A percentile compares a stretch with the other conserved stretches of the same genome.
Conservation (phyloP, 2,329 filamentous ascomycete species). For the Aplosporella prunicola region DNA sequence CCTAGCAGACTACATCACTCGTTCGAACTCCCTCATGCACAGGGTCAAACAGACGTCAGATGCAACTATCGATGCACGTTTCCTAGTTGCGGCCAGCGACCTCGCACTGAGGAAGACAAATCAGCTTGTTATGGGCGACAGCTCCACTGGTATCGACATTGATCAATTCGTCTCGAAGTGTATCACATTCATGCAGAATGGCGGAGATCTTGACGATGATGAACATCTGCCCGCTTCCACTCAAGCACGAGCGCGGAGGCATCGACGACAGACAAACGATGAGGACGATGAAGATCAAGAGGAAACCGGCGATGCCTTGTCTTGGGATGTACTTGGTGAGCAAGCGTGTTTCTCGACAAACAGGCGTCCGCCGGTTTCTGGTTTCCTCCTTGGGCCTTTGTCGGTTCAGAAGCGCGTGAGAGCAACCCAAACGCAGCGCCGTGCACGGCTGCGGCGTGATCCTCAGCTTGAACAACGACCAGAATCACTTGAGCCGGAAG, state of each 20-base stretch:
- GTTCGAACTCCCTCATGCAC: slow-evolving; percentile 55
- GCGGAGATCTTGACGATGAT: slow-evolving; percentile 40
- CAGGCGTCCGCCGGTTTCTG: slow-evolving; percentile 63
- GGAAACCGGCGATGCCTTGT: slow-evolving; percentile 66
- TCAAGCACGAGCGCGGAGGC: slow-evolving; percentile 41
- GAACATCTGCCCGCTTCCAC: slow-evolving; percentile 45
- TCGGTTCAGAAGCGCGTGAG: slow-evolving; percentile 80
- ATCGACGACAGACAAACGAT: slow-evolving; percentile 31
- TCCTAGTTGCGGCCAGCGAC: slow-evolving; percentile 73
- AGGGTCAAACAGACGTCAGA: slow-evolving; percentile 81
- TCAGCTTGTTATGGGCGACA: slow-evolving; percentile 62
- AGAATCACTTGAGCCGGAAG: slow-evolving; percentile 47
- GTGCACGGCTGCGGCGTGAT: slow-evolving; percentile 48
- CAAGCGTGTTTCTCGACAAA: slow-evolving; percentile 66
- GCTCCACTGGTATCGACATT: slow-evolving; percentile 68
- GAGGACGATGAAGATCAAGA: slow-evolving; percentile 54
- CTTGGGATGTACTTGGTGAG: slow-evolving; percentile 77
- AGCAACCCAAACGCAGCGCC: slow-evolving; percentile 57
- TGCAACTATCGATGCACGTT: slow-evolving; percentile 80
- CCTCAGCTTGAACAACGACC: slow-evolving; percentile 8
- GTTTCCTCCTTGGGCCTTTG: slow-evolving; percentile 80
- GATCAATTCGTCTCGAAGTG: slow-evolving; percentile 90
- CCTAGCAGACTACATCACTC: slow-evolving; percentile 55
- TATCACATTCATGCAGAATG: slow-evolving; percentile 70
- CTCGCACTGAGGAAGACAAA: slow-evolving; percentile 69